Base-by-base conservation (phyloP, 768 basidiomycete species). In the Boletus vinaceobasis region DNA sequence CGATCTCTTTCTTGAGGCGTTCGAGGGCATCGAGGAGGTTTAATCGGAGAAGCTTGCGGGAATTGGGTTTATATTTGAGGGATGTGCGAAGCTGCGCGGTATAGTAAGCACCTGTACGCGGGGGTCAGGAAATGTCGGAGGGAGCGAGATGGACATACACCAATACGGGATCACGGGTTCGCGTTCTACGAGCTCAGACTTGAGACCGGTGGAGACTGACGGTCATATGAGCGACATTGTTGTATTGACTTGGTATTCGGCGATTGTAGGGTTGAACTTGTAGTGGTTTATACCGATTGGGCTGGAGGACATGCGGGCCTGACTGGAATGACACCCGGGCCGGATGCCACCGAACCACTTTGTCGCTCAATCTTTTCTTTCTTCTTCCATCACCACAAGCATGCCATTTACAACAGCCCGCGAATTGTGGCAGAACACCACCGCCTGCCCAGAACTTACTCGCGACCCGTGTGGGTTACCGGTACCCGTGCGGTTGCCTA, bases 131-230 rank as follows among this genome's bases (percentile, higher is more conserved):
- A 19, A 52, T 37, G 33, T n/a, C 43, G 31, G 42, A 21, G 54
- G 29, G 32, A 31, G 53, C 36, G 45, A 7, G 42, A 36, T 26
- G 13, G 35, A 50, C 90, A 60, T 72, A 96, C 96, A 95, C 95
- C 96, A 99, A 69, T 98, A 98, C 5, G 91, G 82, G 65, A 98
- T 84, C 49, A 95, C 77, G 6, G 92, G 90, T 53, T 99, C 94
- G 58, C 88, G 83, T 14, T 74, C 74, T 48, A 80, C 83, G 62
- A 98, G 78, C 69, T 99, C 97, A 23, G 83, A 57, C 64, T 86
- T 90, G 68, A 91, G 83, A 44, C 79, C 77, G 37, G 75, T 57
- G 0, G 87, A 79, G 43, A 86, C 54, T 38, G 82, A 75, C 17
- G 87, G 85, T 13, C 89, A 72, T 47, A 78, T 78, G 61, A 87